These are phyloP conservation scores for Saprolegnia diclina DNA, from an alignment of 352 stramenopile species.

Conservation along the genomic window DNA sequence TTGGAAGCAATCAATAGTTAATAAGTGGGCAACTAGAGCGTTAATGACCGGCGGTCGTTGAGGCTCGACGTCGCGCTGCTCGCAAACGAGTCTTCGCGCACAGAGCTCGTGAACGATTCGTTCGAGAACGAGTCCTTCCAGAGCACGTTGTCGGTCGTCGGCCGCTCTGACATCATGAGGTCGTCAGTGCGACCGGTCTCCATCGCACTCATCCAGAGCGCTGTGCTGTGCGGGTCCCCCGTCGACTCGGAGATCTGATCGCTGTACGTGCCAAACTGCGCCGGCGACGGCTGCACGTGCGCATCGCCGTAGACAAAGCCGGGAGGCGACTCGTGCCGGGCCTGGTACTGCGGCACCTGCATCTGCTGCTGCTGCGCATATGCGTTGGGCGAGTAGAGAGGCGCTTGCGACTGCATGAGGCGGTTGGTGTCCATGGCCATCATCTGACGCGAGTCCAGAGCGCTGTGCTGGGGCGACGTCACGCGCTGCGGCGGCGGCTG, in stretches of 20 bases:
- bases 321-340: neutral
- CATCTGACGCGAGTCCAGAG: neutral
- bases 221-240: neutral
- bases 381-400: neutral
- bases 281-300: neutral
- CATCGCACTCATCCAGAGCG: conserved; percentile 8
- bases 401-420: neutral
- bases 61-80: neutral
- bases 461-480: conserved; percentile 2
- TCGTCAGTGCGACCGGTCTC: conserved; percentile 2
- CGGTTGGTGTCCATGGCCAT: neutral
- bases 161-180: conserved; percentile 4
- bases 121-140: conserved; percentile 16
- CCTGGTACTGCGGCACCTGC: neutral
- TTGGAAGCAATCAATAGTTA: too few species aligned
- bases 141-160: conserved; percentile 7
- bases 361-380: neutral
- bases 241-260: conserved; percentile 13
- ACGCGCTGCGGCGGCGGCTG: neutral
- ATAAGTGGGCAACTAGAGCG: neutral
- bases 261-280: conserved; percentile 1
- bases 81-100: conserved; percentile 10
- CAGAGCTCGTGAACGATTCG: neutral
- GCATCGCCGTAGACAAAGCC: neutral
- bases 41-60: conserved; percentile 10